These are phyloP conservation scores for Aureobasidium sp. DNA, from an alignment of 2,329 filamentous ascomycete genomes.

Conservation along the genomic window DNA sequence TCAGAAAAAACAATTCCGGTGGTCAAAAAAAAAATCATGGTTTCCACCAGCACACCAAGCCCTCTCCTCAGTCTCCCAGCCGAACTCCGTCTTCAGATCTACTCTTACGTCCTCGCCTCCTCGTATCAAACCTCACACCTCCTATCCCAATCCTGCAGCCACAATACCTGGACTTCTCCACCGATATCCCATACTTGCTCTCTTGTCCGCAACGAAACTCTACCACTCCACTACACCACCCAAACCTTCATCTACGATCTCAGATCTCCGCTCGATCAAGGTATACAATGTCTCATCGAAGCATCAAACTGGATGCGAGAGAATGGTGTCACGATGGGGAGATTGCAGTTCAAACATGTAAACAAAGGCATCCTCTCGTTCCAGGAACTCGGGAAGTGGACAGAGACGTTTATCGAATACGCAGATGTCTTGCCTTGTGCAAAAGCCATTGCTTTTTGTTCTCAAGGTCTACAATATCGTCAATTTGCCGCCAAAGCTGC, in stretches of 20 bases:
- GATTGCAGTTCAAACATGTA: neutral
- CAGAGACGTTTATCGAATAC: neutral
- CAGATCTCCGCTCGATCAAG: neutral
- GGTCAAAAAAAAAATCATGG: neutral
- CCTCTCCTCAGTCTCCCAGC: neutral
- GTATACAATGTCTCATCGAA: neutral
- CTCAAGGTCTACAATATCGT: neutral
- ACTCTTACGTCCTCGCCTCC: neutral
- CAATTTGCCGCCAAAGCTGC: neutral
- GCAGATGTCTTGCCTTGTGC: neutral
- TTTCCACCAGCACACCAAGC: neutral
- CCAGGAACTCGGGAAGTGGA: neutral
- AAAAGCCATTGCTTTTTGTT: neutral
- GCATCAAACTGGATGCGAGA: neutral
- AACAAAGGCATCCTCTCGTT: neutral
- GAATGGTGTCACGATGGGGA: neutral
- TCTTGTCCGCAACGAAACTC: neutral
- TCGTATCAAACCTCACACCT: neutral
- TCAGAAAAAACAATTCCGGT: neutral
- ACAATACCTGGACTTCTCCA: neutral
- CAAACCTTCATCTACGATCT: conserved; percentile 3
- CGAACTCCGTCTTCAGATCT: conserved; percentile 5
- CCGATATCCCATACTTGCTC: neutral
- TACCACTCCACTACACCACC: neutral
- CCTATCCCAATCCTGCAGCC: neutral